Base-by-base conservation (phyloP, 2,329 filamentous ascomycete species). In the Colletotrichum plurivorum region DNA sequence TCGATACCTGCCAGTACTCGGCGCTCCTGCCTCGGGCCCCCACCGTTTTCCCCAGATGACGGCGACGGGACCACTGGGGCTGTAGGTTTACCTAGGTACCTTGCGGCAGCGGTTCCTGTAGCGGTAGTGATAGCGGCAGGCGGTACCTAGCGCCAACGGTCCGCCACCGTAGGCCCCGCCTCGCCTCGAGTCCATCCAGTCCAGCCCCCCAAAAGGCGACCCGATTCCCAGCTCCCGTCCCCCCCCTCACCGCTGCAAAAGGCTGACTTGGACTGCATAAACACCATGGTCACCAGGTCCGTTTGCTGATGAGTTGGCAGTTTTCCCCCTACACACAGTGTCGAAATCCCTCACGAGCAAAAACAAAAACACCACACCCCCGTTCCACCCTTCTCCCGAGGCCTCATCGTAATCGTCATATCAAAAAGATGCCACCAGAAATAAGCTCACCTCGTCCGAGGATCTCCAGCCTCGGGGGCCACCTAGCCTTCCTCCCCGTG, bases 211-310 rank as follows among this genome's bases (percentile, higher is more conserved):
- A 31, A 31, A 31, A 43, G 5, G 15, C 59, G 54, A 46, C 43
- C 39, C 59, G 54, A 43, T 15, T 36, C 27, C 27, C 27, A 52
- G 63, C 59, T 63, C 60, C 61, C 63, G 36, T 63, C 60, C 61
- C 63, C 25, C 46, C 43, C 63, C 57, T 67, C 67, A 70, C 67
- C 67, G 67, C 67, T 62, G 63, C 63, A 49, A 31, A 53, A 64
- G 67, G 67, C 67, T 70, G 67, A 70, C 67, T 70, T 70, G 67
- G 65, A 61, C 66, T 71, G 69, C 69, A 71, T 71, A 62, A 58
- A 56, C 66, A 60, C 60, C 52, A 56, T 61, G 66, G 69, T 71
- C 69, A 71, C 69, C 69, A 52, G 66, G 69, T 25, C 55, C 41
- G 22, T 49, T 69, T 45, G 3, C 60, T 69, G 69, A 71, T 71